Base-by-base conservation (phyloP, 805 yeast species). In the Lipomyces mesembrius region DNA sequence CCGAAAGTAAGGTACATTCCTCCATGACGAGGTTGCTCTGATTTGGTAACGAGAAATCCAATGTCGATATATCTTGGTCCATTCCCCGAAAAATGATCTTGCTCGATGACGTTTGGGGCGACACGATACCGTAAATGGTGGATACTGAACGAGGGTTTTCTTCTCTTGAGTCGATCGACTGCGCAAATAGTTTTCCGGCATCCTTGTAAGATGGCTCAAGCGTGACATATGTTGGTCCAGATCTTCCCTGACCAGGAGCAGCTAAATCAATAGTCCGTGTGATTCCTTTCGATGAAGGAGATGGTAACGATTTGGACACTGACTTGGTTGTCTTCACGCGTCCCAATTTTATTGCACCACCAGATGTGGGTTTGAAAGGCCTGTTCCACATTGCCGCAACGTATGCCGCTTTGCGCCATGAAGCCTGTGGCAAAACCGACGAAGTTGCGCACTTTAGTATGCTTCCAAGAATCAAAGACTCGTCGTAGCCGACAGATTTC, bases 191-290 rank as follows among this genome's bases (percentile, higher is more conserved):
- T 53, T 55, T 32, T 7, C 66, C 66, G 5, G 14, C 29, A 35
- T 63, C 60, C 20, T 17, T 20, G 5, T 27, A 29, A 12, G 66
- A 22, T 3, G 65, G 43, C 27, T 60, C 65, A 5, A 52, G 49
- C n/a, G 61, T 37, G n/a, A 61, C 51, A 34, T 61, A 64, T 9
- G 53, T 29, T 14, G 67, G 64, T 14, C 67, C 67, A n/a, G 25
- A 22, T 27, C 67, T 29, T 12, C 67, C 67, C 29, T 49, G 67
- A 14, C 67, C 65, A 5, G 65, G 43, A 11, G 34, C 22, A 9
- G 49, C 65, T 27, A 59, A n/a, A 43, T 64, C 67, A 35, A 62
- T 20, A 14, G 67, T 34, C 17, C 67, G 51, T 14, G n/a, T 27
- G 22, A 59, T 8, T 9, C 49, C 56, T n/a, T 53, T 25, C 20